Evolutionary conservation across 495 filamentous ascomycete genomes (phyloP).

Genomic region (Terfezia boudieri): DNA sequence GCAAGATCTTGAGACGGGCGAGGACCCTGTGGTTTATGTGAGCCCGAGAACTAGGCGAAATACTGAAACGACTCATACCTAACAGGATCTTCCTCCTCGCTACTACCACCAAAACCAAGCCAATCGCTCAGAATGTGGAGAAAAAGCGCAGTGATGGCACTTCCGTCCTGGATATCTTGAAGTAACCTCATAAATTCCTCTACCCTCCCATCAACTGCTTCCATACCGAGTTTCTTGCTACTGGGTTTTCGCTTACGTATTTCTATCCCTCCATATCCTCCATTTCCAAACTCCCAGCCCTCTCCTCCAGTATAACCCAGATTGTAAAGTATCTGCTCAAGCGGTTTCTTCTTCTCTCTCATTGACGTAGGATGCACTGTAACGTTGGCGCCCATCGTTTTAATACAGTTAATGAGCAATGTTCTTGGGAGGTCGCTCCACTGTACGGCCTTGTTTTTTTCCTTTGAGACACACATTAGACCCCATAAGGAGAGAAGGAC

Average conservation of each 20-base stretch:
- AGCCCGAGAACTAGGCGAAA: too few relatives aligned
- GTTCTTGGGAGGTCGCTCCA: background rate
- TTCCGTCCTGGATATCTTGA: background rate
- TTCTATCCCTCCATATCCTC: slow-evolving; percentile 13
- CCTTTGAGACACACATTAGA: slow-evolving; percentile 24
- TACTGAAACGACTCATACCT: background rate
- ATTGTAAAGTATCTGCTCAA: slow-evolving; percentile 7
- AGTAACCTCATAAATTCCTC: slow-evolving; percentile 11
- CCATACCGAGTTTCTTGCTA: slow-evolving; percentile 1
- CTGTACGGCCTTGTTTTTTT: background rate
- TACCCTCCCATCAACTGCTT: slow-evolving; percentile 6
- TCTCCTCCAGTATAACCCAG: slow-evolving; percentile 5
- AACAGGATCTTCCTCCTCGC: slow-evolving; percentile 6
- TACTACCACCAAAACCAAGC: slow-evolving; percentile 3
- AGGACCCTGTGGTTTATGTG: slow-evolving; percentile 4
- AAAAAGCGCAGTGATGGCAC: slow-evolving; percentile 1
- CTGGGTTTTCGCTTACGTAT: slow-evolving; percentile 1
- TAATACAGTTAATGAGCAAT: background rate
- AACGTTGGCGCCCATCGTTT: background rate
- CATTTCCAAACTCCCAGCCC: slow-evolving; percentile 10
- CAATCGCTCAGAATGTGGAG: slow-evolving; percentile 8
- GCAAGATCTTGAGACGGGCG: slow-evolving; percentile 11
- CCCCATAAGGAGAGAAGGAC: slow-evolving; percentile 37
- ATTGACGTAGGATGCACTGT: background rate
- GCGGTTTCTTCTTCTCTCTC: background rate